These are phyloP conservation scores for Sarocladium brachiariae DNA, from an alignment of 2,329 filamentous ascomycete species.

Conservation along the genomic window DNA sequence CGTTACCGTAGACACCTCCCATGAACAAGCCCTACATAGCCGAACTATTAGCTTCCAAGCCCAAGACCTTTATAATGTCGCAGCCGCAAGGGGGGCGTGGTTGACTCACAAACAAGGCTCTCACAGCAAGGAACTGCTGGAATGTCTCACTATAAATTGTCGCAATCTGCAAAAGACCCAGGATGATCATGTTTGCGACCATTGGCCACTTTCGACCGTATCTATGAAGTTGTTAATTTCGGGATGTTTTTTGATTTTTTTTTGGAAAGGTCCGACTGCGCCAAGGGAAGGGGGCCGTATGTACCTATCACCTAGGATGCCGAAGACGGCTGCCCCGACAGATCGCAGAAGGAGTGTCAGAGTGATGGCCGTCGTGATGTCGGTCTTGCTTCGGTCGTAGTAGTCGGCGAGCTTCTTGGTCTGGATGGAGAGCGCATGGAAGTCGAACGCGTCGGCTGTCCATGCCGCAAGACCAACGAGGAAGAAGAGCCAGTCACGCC, in stretches of 20 bases:
- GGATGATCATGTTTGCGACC: slow-evolving; percentile 70
- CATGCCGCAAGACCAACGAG: slow-evolving; percentile 67
- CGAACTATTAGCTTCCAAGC: no score
- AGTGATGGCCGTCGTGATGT: slow-evolving; percentile 69
- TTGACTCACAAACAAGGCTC: slow-evolving; percentile 50
- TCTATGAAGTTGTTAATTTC: background rate
- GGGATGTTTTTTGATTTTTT: background rate
- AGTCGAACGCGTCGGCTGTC: slow-evolving; percentile 80
- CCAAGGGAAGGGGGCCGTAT: no score
- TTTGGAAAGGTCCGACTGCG: no score
- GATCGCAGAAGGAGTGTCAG: slow-evolving; percentile 69
- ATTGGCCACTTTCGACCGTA: slow-evolving; percentile 77
- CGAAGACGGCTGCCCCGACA: slow-evolving; percentile 69
- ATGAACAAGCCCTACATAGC: slow-evolving; percentile 58
- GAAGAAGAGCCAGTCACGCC: slow-evolving; percentile 69
- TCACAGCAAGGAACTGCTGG: slow-evolving; percentile 65
- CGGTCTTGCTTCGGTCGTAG: slow-evolving; percentile 48
- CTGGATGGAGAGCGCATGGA: slow-evolving; percentile 74
- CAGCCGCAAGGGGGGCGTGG: no score
- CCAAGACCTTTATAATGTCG: no score
- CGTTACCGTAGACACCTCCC: slow-evolving; percentile 75
- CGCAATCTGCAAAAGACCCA: slow-evolving; percentile 61
- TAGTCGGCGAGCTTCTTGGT: slow-evolving; percentile 59
- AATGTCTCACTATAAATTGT: slow-evolving; percentile 73
- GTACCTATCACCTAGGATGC: slow-evolving; percentile 67